phyloP scores from a whole-genome alignment of 2,329 filamentous ascomycete genomes.

The Pseudogymnoascus sp. region DNA sequence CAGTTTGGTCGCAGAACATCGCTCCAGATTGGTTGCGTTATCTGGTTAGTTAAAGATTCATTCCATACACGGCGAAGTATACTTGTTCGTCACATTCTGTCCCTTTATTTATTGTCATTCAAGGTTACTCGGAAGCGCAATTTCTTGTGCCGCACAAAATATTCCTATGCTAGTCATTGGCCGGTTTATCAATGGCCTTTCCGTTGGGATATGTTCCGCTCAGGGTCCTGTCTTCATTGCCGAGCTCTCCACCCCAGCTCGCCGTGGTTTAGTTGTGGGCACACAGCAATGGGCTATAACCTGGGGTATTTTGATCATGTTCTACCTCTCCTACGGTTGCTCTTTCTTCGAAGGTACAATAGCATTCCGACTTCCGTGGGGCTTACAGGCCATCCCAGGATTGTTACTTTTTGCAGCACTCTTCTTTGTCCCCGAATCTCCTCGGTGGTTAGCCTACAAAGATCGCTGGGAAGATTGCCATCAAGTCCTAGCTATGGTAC shows the following conservation, averaged over 20 bases:
- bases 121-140: conserved; percentile 51
- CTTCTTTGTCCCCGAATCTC: conserved; percentile 34
- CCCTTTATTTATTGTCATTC: not conserved
- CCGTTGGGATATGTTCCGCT: conserved; percentile 55
- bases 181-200: conserved; percentile 56
- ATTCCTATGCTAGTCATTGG: conserved; percentile 48
- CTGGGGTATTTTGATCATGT: conserved; percentile 65
- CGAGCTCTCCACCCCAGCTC: conserved; percentile 54
- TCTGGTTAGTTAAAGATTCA: conserved; percentile 32
- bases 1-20: conserved; percentile 42
- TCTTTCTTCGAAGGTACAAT: conserved; percentile 37
- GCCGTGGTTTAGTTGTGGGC: conserved; percentile 62
- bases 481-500: conserved; percentile 51
- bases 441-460: conserved; percentile 33
- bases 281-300: conserved; percentile 69
- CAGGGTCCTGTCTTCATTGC: conserved; percentile 64
- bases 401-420: conserved; percentile 40
- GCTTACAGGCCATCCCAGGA: conserved; percentile 50
- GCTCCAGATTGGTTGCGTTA: conserved; percentile 41
- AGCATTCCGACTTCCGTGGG: conserved; percentile 58
- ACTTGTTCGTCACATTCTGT: conserved; percentile 29
- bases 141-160: conserved; percentile 53
- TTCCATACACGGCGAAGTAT: conserved; percentile 17
- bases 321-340: conserved; percentile 56
- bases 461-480: conserved; percentile 46